Conservation (phyloP, 345 rosid genomes). For the Camelina neglecta region DNA sequence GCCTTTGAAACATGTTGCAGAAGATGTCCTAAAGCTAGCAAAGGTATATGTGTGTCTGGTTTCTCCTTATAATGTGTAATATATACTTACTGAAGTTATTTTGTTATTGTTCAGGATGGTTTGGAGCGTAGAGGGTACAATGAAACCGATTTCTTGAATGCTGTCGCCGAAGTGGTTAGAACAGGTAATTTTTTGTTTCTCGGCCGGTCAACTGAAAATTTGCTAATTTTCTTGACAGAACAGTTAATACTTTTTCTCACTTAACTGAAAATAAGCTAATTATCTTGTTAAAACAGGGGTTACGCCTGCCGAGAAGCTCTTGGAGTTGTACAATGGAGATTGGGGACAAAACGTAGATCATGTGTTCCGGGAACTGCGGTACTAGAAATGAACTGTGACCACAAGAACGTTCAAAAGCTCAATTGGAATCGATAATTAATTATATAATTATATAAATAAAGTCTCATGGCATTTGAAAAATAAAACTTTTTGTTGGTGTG, state of each 20-base stretch:
- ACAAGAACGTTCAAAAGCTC: neutral
- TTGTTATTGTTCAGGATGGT: constrained; percentile 60
- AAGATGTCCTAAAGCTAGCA: constrained; percentile 72
- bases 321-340: constrained; percentile 65
- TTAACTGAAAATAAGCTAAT: neutral
- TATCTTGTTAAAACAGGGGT: constrained; percentile 51
- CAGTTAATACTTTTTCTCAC: too few relatives aligned
- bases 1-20: constrained; percentile 63
- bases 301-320: constrained; percentile 78
- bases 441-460: too few relatives aligned
- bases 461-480: too few relatives aligned
- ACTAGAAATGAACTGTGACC: constrained; percentile 31
- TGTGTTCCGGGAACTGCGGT: constrained; percentile 64
- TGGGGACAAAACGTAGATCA: constrained; percentile 76
- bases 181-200: constrained; percentile 58
- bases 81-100: neutral
- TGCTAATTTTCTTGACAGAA: neutral
- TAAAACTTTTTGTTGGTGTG: too few relatives aligned
- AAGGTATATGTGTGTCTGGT: constrained; percentile 49
- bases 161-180: constrained; percentile 65
- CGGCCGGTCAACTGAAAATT: neutral
- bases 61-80: neutral
- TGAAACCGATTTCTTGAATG: constrained; percentile 79
- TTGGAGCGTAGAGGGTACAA: constrained; percentile 86
- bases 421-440: neutral